A percentile compares a stretch with the other conserved stretches of the same genome.
phyloP scores from a whole-genome alignment of 129 eudicot genomes.

The sunflower (Helianthus annuus) region HanXRQr2.0-SUNRISE NC_035434.2:40413593-40414092 shows the following conservation, averaged over 20 bases:
- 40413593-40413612: conserved; percentile 13
- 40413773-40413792: neutral
- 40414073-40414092: too few relatives aligned
- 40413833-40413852: neutral
- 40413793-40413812: conserved; percentile 17
- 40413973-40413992: too few relatives aligned
- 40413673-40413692: conserved; percentile 17
- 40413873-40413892: conserved; percentile 14
- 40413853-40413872: conserved; percentile 4
- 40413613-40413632: conserved; percentile 11
- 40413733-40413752: conserved; percentile 20
- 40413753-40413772: neutral
- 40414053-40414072: too few relatives aligned
- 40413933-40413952: neutral
- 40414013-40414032: too few relatives aligned
- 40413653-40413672: neutral
- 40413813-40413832: neutral
- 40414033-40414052: too few relatives aligned
- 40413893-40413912: neutral
- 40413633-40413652: conserved; percentile 16
- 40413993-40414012: too few relatives aligned
- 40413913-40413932: neutral
- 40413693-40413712: neutral
- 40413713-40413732: neutral
- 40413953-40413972: too few relatives aligned